Base-by-base conservation (phyloP, 139 green algal species). In the Coccomyxa sp. region DNA sequence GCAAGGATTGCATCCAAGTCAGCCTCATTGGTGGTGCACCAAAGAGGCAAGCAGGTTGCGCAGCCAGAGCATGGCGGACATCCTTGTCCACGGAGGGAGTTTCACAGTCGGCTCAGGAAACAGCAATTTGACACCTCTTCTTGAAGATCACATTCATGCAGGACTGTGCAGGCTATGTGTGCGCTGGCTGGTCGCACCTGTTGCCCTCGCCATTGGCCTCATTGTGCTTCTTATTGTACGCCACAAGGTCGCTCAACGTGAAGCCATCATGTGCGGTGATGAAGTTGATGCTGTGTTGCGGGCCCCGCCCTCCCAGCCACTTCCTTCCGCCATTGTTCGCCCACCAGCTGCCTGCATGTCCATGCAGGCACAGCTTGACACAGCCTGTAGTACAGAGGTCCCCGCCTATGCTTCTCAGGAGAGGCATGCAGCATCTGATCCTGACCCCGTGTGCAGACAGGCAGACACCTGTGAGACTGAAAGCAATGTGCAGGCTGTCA, bases 221-320 rank as follows among this genome's bases (percentile, higher is more conserved):
- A 85, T 99, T 99, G 80, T 97, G 90, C 88, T 99, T 99, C 78
- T 95, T 88, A 83, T 98, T 99, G 94, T 97, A 99, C 0, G 92
- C 84, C 74, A 95, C 91, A 33, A 98, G 79, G 84, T 99, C 96
- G 5, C 90, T 87, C 70, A 99, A 84, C 35, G 95, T 96, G 92
- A 99, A 99, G 50, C 96, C 96, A 83, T 99, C 96, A 77, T 99
- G 96, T 12, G 94, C 93, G 8, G 92, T 98, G 29, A 99, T 90
- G 82, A 99, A 98, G 92, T 99, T 99, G 86, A 99, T 82, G 31
- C 86, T 94, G 35, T 93, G 88, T 22, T 81, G 82, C 36, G 96
- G 95, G 36, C 83, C 84, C 39, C 96, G 87, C 70, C 88, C 87
- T 72, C 90, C 90, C 27, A 83, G 77, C 92, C 94, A 97, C 50